A percentile compares a stretch with the other conserved stretches of the same genome.
These are phyloP conservation scores for Colletotrichum sp. DNA, from an alignment of 2,329 filamentous ascomycete genomes.

Conservation along the genomic window DNA sequence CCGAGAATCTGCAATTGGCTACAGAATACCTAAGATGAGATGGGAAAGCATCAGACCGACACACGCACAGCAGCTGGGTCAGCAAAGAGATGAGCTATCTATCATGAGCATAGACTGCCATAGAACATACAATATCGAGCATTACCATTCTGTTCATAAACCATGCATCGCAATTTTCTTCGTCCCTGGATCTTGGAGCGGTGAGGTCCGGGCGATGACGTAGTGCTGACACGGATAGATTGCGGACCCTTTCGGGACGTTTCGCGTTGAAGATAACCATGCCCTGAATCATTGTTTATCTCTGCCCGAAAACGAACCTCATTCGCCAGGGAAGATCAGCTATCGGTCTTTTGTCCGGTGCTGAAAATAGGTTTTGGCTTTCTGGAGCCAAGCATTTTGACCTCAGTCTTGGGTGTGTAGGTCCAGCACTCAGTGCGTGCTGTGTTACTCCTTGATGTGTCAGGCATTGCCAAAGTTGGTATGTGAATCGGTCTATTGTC, in stretches of 20 bases:
- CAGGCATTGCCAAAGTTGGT: background rate
- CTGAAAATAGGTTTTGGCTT: background rate
- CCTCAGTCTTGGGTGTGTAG: background rate
- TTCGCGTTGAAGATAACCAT: background rate
- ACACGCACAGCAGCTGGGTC: background rate
- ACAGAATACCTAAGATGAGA: background rate
- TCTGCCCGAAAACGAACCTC: background rate
- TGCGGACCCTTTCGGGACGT: constrained; percentile 2
- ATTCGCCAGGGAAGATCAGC: background rate
- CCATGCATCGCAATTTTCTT: background rate
- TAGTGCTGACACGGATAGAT: background rate
- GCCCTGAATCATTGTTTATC: background rate
- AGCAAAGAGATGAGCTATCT: background rate
- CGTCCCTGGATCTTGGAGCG: background rate
- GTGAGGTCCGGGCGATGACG: background rate
- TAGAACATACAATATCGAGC: background rate
- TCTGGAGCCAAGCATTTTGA: background rate
- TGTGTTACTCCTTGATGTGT: background rate
- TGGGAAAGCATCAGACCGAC: background rate
- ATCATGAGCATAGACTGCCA: background rate
- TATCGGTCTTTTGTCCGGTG: background rate
- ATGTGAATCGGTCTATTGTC: background rate
- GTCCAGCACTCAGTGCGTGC: background rate
- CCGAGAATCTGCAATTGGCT: background rate
- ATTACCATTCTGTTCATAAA: background rate